Evolutionary conservation across 192 early-diverging fungal species (phyloP).

Genomic region (Tieghemiomyces parasiticus): DNA sequence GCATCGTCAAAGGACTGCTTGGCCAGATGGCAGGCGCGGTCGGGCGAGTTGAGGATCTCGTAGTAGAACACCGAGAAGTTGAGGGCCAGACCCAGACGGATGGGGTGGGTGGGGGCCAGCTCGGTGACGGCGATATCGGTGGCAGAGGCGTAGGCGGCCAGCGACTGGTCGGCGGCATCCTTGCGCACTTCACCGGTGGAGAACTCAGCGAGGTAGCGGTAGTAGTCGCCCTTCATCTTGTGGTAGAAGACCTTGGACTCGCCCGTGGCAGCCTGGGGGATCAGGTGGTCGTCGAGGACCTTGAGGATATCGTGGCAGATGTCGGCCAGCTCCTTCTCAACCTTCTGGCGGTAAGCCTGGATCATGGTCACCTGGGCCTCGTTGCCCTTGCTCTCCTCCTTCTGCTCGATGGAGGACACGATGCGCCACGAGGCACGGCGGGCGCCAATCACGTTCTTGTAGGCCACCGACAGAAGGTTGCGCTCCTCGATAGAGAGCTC

Average conservation of each 20-base stretch:
- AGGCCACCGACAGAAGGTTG: conserved; percentile 92
- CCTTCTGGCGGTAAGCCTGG: conserved; percentile 79
- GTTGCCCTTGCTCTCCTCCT: conserved; percentile 83
- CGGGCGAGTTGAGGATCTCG: conserved; percentile 91
- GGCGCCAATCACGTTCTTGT: conserved; percentile 97
- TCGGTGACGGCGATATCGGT: conserved; percentile 73
- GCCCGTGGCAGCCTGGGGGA: conserved; percentile 72
- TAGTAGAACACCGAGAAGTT: conserved; percentile 99
- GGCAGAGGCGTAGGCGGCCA: conserved; percentile 93
- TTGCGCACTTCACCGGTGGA: conserved; percentile 72
- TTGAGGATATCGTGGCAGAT: conserved; percentile 90
- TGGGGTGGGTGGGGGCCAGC: conserved; percentile 85
- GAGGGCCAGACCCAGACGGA: conserved; percentile 90
- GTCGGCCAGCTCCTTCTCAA: conserved; percentile 85
- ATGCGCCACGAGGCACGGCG: conserved; percentile 96
- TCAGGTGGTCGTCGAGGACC: conserved; percentile 77
- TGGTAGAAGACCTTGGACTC: conserved; percentile 99
- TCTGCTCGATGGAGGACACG: conserved; percentile 92
- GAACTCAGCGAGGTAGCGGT: conserved; percentile 99
- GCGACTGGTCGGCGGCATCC: conserved; percentile 71
- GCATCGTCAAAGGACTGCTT: conserved; percentile 95
- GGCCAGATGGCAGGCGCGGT: conserved; percentile 78
- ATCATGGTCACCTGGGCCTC: conserved; percentile 70
- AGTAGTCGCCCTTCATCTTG: conserved; percentile 99
- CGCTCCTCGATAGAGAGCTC: conserved; percentile 92